Conservation (phyloP, 2,329 filamentous ascomycete species). For the Aaosphaeria arxii region DNA sequence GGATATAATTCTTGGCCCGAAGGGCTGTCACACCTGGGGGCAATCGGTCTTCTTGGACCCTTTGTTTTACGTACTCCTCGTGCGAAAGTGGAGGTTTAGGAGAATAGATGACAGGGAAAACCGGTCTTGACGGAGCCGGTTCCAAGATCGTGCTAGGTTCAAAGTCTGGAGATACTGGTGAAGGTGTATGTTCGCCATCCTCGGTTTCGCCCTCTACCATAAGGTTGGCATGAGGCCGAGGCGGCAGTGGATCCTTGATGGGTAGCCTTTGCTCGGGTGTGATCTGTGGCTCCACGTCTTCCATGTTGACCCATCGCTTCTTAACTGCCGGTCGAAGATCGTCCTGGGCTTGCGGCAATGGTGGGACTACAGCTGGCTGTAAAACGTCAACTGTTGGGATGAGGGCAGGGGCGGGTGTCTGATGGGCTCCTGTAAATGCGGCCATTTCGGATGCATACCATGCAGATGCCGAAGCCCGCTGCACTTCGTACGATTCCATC, state of each 20-base stretch:
- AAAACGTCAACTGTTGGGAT: background rate
- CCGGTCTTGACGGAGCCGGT: conserved; percentile 19
- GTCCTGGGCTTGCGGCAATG: background rate
- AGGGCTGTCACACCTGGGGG: conserved; percentile 57
- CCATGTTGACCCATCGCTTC: conserved; percentile 3
- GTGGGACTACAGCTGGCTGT: background rate
- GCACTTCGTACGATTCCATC: conserved; percentile 34
- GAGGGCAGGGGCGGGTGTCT: background rate
- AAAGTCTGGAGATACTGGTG: background rate
- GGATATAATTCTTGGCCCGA: conserved; percentile 58
- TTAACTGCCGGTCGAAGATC: background rate
- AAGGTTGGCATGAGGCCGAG: background rate
- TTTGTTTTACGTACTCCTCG: conserved; percentile 33
- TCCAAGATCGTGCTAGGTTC: conserved; percentile 9
- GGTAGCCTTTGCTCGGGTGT: background rate
- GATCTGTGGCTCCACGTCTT: background rate
- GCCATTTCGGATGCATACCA: conserved; percentile 26
- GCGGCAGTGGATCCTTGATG: background rate
- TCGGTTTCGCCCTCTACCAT: conserved; percentile 1
- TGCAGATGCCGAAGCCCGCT: conserved; percentile 29
- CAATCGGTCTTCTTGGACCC: conserved; percentile 45
- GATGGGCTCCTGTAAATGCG: conserved; percentile 20
- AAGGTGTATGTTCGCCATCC: background rate
- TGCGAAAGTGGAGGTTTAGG: conserved; percentile 28
- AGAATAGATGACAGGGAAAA: conserved; percentile 28